A percentile compares a stretch with the other conserved stretches of the same genome.
Evolutionary conservation across 108 stramenopile genomes (phyloP).

Genomic region (Epipyxis sp.): DNA sequence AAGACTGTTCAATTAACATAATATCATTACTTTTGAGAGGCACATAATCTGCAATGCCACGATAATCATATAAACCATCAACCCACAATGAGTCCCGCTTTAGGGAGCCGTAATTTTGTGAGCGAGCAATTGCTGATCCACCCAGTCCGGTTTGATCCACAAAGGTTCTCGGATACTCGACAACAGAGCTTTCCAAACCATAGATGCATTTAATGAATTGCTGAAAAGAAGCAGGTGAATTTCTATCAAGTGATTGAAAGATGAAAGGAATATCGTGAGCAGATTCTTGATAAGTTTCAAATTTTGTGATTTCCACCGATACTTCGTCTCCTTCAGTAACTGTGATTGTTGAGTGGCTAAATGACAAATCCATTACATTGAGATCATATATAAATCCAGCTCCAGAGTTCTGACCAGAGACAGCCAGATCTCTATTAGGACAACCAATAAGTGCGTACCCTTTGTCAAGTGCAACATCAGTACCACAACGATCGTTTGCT

Average conservation of each 20-base stretch:
- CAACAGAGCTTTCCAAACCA: not conserved
- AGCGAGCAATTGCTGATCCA: constrained; percentile 44
- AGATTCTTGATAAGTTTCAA: too few relatives aligned
- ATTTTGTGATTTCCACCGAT: not conserved
- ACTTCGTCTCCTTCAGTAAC: constrained; percentile 61
- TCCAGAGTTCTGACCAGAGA: constrained; percentile 58
- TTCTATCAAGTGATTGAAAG: constrained; percentile 51
- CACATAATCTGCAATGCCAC: constrained; percentile 63
- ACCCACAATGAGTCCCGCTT: constrained; percentile 46
- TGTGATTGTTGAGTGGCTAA: constrained; percentile 40
- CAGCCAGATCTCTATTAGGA: constrained; percentile 64
- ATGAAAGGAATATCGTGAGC: not conserved
- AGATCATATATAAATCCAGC: constrained; percentile 61
- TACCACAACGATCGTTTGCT: not conserved
- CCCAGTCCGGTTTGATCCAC: constrained; percentile 41
- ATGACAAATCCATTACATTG: constrained; percentile 53
- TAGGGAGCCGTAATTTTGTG: constrained; percentile 62
- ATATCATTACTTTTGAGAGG: constrained; percentile 44
- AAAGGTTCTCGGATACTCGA: constrained; percentile 33
- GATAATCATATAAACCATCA: constrained; percentile 62
- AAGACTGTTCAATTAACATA: not conserved
- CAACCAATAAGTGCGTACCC: constrained; percentile 5
- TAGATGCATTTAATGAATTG: constrained; percentile 47
- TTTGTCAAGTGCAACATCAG: not conserved
- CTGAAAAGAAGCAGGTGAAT: constrained; percentile 48